Base-by-base conservation (phyloP, 1,139 yeast genomes). In the Candida tropicalis region DNA sequence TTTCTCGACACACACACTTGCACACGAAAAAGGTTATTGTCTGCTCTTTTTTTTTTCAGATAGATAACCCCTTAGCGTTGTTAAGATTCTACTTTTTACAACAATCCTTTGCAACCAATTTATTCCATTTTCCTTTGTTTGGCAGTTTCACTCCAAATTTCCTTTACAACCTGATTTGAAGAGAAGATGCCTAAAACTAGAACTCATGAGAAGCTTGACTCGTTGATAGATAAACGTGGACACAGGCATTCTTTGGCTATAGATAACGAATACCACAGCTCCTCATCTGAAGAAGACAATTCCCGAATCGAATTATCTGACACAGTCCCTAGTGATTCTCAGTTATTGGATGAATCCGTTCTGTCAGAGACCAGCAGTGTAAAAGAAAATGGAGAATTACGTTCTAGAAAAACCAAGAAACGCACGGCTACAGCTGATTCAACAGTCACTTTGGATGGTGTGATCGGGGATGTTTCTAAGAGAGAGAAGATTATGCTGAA, bases 171-270 rank as follows among this genome's bases (percentile, higher is more conserved):
- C 35, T 11, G 4, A 8, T 12, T 32, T 20, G 2, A 4, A 18
- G n/a, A n/a, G n/a, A 27, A n/a, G 10, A 43, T 48, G 47, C 38
- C 24, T n/a, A 42, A 41, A 28, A 40, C 46, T 5, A 7, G 20
- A 29, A 57, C 60, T 2, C 46, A 40, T 35, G 54, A 52, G 11
- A 48, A 53, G 8, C 48, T 59, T 11, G 39, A 53, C 23, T 35
- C 39, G 7, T 47, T 59, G 9, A 43, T 49, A 12, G 43, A 48
- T 23, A 41, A 51, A 15, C 55, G 51, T 38, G 53, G 45, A 5
- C 48, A 43, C 13, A 42, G 63, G 22, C 42, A 46, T 35, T 53
- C 59, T 13, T 49, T 60, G 20, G 46, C 51, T n/a, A 12, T 54
- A 5, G 55, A 57, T 22, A 53, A 56, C 29, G 62, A 58, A 20